Percentiles rank a stretch among this genome's conserved stretches.
Evolutionary conservation across 495 filamentous ascomycete genomes (phyloP).

Genomic region (Daldinia decipiens): DNA sequence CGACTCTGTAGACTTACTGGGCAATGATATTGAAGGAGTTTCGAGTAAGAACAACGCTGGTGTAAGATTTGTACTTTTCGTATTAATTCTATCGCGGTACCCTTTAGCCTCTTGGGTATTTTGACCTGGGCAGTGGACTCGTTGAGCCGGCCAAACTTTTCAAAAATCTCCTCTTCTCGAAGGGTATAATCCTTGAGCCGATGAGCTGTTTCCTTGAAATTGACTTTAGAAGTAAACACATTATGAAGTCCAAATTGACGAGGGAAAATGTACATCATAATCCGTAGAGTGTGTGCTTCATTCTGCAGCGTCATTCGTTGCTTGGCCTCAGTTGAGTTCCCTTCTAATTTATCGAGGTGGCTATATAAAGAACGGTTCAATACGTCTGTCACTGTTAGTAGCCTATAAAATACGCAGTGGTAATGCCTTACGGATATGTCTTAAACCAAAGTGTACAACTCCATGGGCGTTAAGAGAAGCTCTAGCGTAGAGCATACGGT

Average conservation of each 20-base stretch:
- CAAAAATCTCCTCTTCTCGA: constrained; percentile 81
- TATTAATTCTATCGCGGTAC: constrained; percentile 66
- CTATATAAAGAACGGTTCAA: constrained; percentile 75
- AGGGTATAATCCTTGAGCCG: constrained; percentile 83
- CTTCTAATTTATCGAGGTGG: constrained; percentile 12
- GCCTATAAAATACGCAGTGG: not conserved
- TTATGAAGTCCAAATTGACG: constrained; percentile 90
- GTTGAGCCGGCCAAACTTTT: constrained; percentile 46
- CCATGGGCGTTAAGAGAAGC: constrained; percentile 74
- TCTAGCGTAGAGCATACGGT: constrained; percentile 86
- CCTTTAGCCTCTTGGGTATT: constrained; percentile 82
- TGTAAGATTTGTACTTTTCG: constrained; percentile 75
- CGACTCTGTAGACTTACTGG: constrained; percentile 55
- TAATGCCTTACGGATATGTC: constrained; percentile 76
- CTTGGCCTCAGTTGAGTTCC: constrained; percentile 11
- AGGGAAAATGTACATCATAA: constrained; percentile 95
- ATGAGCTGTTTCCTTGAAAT: constrained; percentile 71
- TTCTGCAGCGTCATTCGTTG: constrained; percentile 44
- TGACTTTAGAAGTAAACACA: constrained; percentile 78
- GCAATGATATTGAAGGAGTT: constrained; percentile 84
- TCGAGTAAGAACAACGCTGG: constrained; percentile 76
- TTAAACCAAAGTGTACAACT: constrained; percentile 75
- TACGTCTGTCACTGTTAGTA: constrained; percentile 68
- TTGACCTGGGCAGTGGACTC: constrained; percentile 45
- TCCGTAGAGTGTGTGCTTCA: constrained; percentile 68